A percentile compares a stretch with the other conserved stretches of the same genome.
Conservation (phyloP, 495 filamentous ascomycete species). For the Trichoderma erinaceum region DNA sequence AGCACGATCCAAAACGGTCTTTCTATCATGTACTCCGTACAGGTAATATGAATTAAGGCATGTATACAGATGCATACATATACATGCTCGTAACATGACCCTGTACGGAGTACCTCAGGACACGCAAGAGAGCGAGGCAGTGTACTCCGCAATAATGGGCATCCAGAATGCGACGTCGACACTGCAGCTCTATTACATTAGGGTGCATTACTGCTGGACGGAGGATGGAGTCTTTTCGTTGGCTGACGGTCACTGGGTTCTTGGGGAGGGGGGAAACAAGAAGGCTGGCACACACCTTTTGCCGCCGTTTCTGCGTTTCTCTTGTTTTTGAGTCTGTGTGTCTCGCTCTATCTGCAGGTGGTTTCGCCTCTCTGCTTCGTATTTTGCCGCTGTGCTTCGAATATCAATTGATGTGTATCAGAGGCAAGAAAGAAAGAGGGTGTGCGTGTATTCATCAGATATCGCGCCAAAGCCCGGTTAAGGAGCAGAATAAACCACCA, state of each 20-base stretch:
- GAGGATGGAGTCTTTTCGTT: background rate
- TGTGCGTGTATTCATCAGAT: too few relatives aligned
- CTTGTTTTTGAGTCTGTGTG: background rate
- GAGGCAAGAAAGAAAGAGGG: too few relatives aligned
- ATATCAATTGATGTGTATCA: too few relatives aligned
- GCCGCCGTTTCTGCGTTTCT: background rate
- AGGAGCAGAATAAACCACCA: too few relatives aligned
- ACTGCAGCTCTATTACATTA: slow-evolving; percentile 2
- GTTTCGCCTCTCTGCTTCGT: too few relatives aligned
- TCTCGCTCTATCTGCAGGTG: too few relatives aligned
- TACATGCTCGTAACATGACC: background rate
- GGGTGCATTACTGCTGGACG: slow-evolving; percentile 5
- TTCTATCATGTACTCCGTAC: background rate
- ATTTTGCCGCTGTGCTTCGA: too few relatives aligned
- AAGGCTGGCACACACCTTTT: background rate
- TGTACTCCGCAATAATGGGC: slow-evolving; percentile 10
- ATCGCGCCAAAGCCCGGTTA: too few relatives aligned
- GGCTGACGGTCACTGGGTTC: background rate
- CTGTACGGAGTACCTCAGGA: background rate
- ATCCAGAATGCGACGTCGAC: slow-evolving; percentile 3
- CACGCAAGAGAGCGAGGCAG: background rate
- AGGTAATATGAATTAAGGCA: background rate
- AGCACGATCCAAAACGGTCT: background rate
- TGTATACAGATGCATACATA: background rate
- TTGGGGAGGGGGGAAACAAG: background rate